Evolutionary conservation across 2,329 filamentous ascomycete species (phyloP), one percentile per base, ranked within the genome.

Genomic region (Penicillium sp.): DNA sequence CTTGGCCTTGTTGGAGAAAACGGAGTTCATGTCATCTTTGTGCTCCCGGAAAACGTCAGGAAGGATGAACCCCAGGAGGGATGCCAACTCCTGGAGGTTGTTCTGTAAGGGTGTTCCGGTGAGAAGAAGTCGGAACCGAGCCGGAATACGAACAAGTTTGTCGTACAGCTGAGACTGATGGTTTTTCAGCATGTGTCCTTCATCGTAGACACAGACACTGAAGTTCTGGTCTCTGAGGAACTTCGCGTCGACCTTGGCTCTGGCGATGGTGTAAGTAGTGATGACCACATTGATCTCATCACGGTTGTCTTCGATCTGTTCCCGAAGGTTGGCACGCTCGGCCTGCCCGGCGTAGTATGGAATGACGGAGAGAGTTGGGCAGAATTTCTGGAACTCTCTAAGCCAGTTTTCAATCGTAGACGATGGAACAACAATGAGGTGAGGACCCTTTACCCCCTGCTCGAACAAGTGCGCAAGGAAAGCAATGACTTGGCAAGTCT

Each of bases 341-440:
- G 79, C 77, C 67, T 91, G 87, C 6, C 79, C 79, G 15, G 90
- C 90, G 63, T 90, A 82, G 83, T 90, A 90, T 1, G 87, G 84
- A 63, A 84, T 81, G 31, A 97, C 87, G 0, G 81, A 82, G 26
- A 99, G 74, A 1, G 79, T 79, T 0, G 91, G 91, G 6, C 92
- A 93, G 72, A 99, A 99, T 46, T 85, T 87, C 58, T 88, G 79
- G 67, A 99, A 96, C 71, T 99, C 94, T 49, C 86, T 85, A 49
- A 95, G 83, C 94, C 94, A 99, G 69, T 99, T 99, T 68, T 96
- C 93, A 9, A 96, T 83, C 0, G 93, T 97, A 1, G 93, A 96
- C 0, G 91, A 89, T 5, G 94, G 94, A 1, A 97, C 94, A 26
- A 99, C 87, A 35, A 99, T 84, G 33, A 99, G 77, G 69, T 96